Conservation (phyloP, 2,329 filamentous ascomycete genomes). For the Diatrype stigma region DNA sequence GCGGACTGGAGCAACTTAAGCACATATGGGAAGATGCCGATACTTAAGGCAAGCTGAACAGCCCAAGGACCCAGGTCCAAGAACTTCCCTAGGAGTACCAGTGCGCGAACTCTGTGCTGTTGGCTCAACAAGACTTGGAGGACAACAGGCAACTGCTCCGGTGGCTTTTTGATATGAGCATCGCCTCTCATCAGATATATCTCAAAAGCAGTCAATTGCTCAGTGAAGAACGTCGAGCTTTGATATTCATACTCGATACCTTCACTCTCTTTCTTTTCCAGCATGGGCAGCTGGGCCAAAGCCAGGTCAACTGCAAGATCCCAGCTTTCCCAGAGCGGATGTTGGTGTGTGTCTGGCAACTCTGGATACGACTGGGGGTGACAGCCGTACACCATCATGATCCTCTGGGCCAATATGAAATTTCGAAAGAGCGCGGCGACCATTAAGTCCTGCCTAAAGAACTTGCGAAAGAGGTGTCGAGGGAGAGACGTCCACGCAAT, state of each 20-base stretch:
- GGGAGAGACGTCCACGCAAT: conserved; percentile 97
- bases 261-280: conserved; percentile 73
- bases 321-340: conserved; percentile 96
- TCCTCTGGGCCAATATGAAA: conserved; percentile 86
- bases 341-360: conserved; percentile 91
- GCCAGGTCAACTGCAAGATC: conserved; percentile 96
- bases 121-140: conserved; percentile 94
- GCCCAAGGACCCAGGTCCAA: conserved; percentile 96
- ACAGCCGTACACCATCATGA: conserved; percentile 96
- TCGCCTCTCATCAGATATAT: conserved; percentile 82
- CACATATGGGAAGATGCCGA: conserved; percentile 99
- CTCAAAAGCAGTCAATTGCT: conserved; percentile 95
- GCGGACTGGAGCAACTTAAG: conserved; percentile 93
- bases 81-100: conserved; percentile 90
- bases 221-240: conserved; percentile 93
- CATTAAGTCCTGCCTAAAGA: conserved; percentile 97
- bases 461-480: conserved; percentile 87
- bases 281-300: conserved; percentile 77
- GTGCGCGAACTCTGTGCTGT: conserved; percentile 83
- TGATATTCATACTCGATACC: conserved; percentile 83
- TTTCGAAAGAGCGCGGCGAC: conserved; percentile 97
- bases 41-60: conserved; percentile 94
- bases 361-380: conserved; percentile 88
- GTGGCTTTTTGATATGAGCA: conserved; percentile 78
- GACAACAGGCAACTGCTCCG: conserved; percentile 93